Evolutionary conservation across 2,329 filamentous ascomycete genomes (phyloP).

Genomic region (Aspergillus sp.): DNA sequence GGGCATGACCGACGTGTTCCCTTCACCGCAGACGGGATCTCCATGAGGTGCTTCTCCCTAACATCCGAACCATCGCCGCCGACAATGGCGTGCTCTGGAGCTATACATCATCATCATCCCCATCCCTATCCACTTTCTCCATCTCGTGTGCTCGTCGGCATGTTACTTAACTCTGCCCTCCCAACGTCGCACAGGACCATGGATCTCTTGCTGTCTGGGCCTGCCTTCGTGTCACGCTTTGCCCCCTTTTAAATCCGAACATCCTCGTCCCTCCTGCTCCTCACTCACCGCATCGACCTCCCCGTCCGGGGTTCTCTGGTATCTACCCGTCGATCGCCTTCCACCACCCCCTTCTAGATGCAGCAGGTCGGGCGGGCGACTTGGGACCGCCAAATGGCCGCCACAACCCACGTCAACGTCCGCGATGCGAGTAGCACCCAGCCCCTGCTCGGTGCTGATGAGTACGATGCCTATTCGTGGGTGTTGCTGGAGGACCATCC

Average conservation of each 20-base stretch:
- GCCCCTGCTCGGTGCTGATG: constrained; percentile 9
- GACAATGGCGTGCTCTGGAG: constrained; percentile 25
- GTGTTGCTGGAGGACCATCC: constrained; percentile 38
- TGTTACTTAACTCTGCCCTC: neutral
- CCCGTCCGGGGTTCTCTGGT: neutral
- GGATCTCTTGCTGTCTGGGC: neutral
- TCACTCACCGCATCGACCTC: constrained; percentile 3
- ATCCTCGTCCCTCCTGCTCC: neutral
- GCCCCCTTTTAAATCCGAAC: neutral
- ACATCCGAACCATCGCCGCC: constrained; percentile 21
- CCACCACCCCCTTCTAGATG: neutral
- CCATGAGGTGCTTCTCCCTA: neutral
- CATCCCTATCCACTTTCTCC: constrained; percentile 1
- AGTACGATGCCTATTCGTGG: constrained; percentile 21
- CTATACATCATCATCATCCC: constrained; percentile 14
- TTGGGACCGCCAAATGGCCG: constrained; percentile 10
- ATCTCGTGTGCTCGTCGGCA: neutral
- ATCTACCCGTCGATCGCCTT: constrained; percentile 1
- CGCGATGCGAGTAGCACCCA: constrained; percentile 2
- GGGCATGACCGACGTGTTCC: neutral
- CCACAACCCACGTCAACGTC: neutral
- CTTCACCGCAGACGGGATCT: neutral
- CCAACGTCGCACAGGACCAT: constrained; percentile 1
- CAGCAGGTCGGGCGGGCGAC: neutral
- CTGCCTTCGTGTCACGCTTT: neutral